These are phyloP conservation scores for Mortierella polycephala DNA, from an alignment of 371 early-diverging fungal species.

Conservation along the genomic window DNA sequence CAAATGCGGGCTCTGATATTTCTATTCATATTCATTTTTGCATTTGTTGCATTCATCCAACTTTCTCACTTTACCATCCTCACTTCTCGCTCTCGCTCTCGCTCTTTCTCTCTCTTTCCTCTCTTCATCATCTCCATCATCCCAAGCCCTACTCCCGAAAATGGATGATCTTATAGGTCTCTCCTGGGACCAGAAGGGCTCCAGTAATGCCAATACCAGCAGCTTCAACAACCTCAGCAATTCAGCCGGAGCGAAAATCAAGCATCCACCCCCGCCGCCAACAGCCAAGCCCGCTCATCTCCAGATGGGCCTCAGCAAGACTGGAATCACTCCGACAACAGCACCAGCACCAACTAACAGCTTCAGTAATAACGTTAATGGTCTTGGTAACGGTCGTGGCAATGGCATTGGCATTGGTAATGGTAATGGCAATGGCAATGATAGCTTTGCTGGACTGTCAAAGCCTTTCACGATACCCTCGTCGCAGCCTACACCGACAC, in stretches of 20 bases:
- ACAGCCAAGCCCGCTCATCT: conserved; percentile 41
- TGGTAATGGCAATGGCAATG: neutral
- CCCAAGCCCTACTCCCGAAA: neutral
- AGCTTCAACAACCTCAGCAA: neutral
- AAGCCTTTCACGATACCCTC: conserved; percentile 15
- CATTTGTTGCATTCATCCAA: no score
- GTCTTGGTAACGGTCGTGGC: neutral
- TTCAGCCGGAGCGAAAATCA: conserved; percentile 12
- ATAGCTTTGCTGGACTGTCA: conserved; percentile 9
- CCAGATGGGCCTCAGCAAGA: conserved; percentile 46
- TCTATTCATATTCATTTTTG: no score
- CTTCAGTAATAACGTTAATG: neutral
- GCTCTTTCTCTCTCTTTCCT: no score
- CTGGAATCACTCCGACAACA: conserved; percentile 25
- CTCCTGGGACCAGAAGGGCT: conserved; percentile 41
- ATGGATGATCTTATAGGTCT: conserved; percentile 54
- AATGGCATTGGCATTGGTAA: conserved; percentile 2
- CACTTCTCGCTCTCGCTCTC: neutral
- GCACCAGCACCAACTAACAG: conserved; percentile 2
- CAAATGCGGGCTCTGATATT: neutral
- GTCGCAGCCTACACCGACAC: conserved; percentile 5
- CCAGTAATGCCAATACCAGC: neutral
- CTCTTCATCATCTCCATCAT: no score
- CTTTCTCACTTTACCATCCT: no score
- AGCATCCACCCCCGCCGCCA: conserved; percentile 33